These are phyloP conservation scores for Potentilla sterilis DNA, from an alignment of 306 rosid species.

Conservation along the genomic window DNA sequence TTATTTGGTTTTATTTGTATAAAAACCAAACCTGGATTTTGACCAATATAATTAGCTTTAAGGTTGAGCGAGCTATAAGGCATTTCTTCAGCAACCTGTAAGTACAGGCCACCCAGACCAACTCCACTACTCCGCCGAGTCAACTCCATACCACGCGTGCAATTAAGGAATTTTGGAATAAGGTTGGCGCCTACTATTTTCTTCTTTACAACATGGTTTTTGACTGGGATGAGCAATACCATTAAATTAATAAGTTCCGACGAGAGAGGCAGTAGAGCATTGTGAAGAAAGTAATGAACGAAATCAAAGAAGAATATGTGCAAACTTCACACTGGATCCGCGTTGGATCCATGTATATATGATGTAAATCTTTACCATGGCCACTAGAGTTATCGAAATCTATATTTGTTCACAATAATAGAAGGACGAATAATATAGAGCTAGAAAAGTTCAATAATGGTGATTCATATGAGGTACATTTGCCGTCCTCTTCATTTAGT, in stretches of 20 bases:
- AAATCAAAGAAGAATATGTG: neutral
- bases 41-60: neutral
- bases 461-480: no score
- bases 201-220: neutral
- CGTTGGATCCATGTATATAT: no score
- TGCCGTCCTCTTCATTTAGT: no score
- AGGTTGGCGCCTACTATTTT: conserved; percentile 2
- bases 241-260: neutral
- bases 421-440: no score
- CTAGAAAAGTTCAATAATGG: no score
- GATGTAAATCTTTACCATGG: neutral
- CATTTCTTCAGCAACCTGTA: neutral
- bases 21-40: neutral
- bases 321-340: neutral
- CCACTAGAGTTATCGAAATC: neutral
- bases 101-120: neutral
- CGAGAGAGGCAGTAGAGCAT: no score
- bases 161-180: conserved; percentile 7
- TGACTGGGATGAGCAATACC: neutral
- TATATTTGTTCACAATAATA: neutral
- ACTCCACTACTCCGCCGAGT: neutral
- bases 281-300: neutral
- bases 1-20: neutral
- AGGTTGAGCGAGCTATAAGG: neutral
- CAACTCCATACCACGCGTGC: conserved; percentile 6